Evolutionary conservation across 768 basidiomycete species (phyloP), one percentile per base, ranked within the genome.

Genomic region (Pleurotus platypus): DNA sequence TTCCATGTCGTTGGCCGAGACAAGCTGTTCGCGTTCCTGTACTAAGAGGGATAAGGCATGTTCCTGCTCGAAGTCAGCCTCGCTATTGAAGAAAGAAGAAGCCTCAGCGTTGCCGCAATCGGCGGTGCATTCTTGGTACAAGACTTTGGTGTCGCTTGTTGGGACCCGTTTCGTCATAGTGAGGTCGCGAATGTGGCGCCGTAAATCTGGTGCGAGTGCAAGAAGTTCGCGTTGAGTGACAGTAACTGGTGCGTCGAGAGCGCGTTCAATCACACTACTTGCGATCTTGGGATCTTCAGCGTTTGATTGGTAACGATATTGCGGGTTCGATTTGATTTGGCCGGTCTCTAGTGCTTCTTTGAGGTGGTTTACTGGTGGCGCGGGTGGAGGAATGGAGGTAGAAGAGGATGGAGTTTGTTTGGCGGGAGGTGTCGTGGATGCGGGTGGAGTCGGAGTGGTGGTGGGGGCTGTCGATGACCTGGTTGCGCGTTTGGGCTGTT

Each of bases 201-300:
- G 49, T 7, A 68, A 46, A 0, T 63, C 63, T 0, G 65, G 63
- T 0, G 67, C 46, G 0, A 60, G 46, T 0, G 60, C 58, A 0
- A 62, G 43, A 2, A 67, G 54, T 46, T 67, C 63, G 2, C 55
- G 46, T 6, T 46, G 54, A 2, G 64, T 59, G 2, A 67, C 30
- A 0, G 58, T 58, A 7, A 67, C 57, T 2, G 61, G 20, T 1
- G 24, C 48, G 11, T 64, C 60, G 3, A 67, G 46, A 1, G 55
- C 48, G 0, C 47, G 38, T 13, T 63, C 42, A 2, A 60, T 48
- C 1, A 64, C 53, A 5, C 27, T 39, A 3, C 47, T 47, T n/a
- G 58, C 26, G 1, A 60, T 7, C 13, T 38, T 46, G 1, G 58
- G 18, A 16, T 62, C 55, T 53, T 67, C 64, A 5, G 61, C 55